phyloP scores from a whole-genome alignment of 2,329 filamentous ascomycete genomes.

The Exophiala oligosperma region DNA sequence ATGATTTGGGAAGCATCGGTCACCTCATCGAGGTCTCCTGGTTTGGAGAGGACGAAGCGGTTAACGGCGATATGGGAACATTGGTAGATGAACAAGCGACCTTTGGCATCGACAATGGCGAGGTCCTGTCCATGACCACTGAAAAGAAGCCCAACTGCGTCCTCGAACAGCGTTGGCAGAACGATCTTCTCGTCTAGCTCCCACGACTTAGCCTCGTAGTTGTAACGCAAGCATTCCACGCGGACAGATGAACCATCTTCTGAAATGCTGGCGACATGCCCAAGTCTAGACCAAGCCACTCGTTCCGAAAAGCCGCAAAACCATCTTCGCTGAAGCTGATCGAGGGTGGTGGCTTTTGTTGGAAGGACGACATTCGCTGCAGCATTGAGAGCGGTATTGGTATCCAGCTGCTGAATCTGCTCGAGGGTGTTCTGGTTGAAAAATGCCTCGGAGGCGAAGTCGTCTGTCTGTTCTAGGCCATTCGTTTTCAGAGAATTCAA shows the following conservation, averaged over 20 bases:
- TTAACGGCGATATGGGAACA: constrained; percentile 70
- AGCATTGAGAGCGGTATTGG: constrained; percentile 11
- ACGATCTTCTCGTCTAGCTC: constrained; percentile 13
- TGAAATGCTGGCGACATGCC: constrained; percentile 26
- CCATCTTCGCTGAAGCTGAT: constrained; percentile 20
- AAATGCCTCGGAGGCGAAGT: constrained; percentile 27
- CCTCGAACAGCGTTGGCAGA: constrained; percentile 22
- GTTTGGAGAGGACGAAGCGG: constrained; percentile 62
- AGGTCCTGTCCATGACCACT: constrained; percentile 75
- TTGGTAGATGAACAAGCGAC: constrained; percentile 72
- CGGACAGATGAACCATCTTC: constrained; percentile 24
- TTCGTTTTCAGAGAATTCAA: neutral
- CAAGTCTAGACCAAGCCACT: constrained; percentile 27
- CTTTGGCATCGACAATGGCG: constrained; percentile 76
- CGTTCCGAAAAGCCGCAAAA: constrained; percentile 23
- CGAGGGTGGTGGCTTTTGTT: constrained; percentile 16
- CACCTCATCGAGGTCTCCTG: constrained; percentile 65
- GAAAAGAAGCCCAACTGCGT: constrained; percentile 74
- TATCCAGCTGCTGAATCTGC: constrained; percentile 25
- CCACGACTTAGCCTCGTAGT: constrained; percentile 19
- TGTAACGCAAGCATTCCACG: constrained; percentile 21
- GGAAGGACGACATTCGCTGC: constrained; percentile 19
- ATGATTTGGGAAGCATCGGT: constrained; percentile 77
- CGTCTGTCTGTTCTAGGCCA: constrained; percentile 18
- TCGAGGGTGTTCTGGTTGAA: constrained; percentile 25